A percentile compares a stretch with the other conserved stretches of the same genome.
These are phyloP conservation scores for Trifolium repens DNA, from an alignment of 306 rosid species.

Conservation along the genomic window DNA sequence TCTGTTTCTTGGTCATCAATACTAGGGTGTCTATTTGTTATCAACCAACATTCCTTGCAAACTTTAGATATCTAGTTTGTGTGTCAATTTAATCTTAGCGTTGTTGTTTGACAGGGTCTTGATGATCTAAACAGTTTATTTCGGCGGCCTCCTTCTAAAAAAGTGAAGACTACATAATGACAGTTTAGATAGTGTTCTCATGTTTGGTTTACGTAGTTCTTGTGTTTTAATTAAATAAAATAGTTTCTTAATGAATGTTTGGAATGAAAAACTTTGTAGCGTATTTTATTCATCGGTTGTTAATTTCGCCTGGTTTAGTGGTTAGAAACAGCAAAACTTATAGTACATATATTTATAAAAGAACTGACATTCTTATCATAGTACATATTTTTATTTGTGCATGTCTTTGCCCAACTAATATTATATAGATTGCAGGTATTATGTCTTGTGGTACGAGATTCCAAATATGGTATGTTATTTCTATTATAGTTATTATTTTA, in stretches of 20 bases:
- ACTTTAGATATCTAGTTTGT: not conserved
- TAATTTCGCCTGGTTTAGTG: conserved; percentile 36
- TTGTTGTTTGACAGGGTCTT: conserved; percentile 71
- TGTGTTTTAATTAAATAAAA: conserved; percentile 17
- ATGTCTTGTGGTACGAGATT: too few species aligned
- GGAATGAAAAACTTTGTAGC: too few species aligned
- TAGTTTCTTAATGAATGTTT: conserved; percentile 36
- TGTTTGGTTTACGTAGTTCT: conserved; percentile 35
- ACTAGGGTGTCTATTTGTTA: conserved; percentile 46
- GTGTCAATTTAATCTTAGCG: conserved; percentile 23
- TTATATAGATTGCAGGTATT: too few species aligned
- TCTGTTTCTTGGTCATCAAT: conserved; percentile 57
- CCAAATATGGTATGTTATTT: too few species aligned
- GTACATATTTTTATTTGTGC: too few species aligned
- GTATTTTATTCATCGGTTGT: conserved; percentile 4
- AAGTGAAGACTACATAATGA: conserved; percentile 84
- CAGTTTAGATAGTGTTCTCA: conserved; percentile 10
- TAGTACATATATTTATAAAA: too few species aligned
- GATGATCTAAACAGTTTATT: conserved; percentile 93
- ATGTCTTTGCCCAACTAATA: too few species aligned
- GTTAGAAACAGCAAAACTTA: conserved; percentile 28
- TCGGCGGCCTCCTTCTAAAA: conserved; percentile 93
- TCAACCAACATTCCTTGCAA: conserved; percentile 22
- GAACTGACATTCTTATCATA: too few species aligned
- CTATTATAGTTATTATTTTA: too few species aligned